These are phyloP conservation scores for Cryptococcus sp. DNA, from an alignment of 1,284 basidiomycete species.

Conservation along the genomic window DNA sequence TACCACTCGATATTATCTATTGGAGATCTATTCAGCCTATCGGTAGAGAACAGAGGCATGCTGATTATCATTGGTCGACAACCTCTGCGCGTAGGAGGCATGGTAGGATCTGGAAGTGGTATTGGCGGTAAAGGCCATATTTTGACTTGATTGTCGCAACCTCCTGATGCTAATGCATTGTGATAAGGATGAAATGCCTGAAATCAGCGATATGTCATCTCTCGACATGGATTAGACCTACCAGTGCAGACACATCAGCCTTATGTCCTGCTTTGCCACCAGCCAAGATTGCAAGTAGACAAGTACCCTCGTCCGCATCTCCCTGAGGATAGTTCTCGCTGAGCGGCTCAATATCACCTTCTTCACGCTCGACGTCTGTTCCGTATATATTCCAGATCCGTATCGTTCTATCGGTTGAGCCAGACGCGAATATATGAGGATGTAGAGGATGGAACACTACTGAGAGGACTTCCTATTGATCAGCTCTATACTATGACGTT, in stretches of 20 bases:
- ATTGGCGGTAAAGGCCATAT: constrained; percentile 30
- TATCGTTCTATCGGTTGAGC: constrained; percentile 30
- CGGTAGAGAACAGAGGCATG: constrained; percentile 27
- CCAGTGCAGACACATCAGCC: constrained; percentile 13
- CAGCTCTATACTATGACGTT: background rate
- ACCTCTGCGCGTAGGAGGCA: constrained; percentile 9
- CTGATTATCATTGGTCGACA: constrained; percentile 23
- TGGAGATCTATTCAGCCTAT: constrained; percentile 11
- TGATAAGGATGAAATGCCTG: constrained; percentile 27
- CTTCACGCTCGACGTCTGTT: constrained; percentile 3
- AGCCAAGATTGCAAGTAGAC: constrained; percentile 18
- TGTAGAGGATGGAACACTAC: constrained; percentile 19
- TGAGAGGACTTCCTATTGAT: constrained; percentile 21
- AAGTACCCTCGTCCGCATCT: constrained; percentile 29
- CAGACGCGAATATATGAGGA: constrained; percentile 38
- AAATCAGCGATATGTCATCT: background rate
- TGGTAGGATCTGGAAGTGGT: constrained; percentile 7
- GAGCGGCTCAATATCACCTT: background rate
- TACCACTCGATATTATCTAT: constrained; percentile 27
- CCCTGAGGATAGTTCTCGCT: constrained; percentile 28
- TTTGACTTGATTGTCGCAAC: constrained; percentile 20
- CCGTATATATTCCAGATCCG: constrained; percentile 37
- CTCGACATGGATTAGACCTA: constrained; percentile 4
- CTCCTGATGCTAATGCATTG: constrained; percentile 20
- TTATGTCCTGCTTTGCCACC: constrained; percentile 26